Evolutionary conservation across 371 early-diverging fungal species (phyloP), one percentile per base, ranked within the genome.

Genomic region (Dinochytrium kinnereticum): DNA sequence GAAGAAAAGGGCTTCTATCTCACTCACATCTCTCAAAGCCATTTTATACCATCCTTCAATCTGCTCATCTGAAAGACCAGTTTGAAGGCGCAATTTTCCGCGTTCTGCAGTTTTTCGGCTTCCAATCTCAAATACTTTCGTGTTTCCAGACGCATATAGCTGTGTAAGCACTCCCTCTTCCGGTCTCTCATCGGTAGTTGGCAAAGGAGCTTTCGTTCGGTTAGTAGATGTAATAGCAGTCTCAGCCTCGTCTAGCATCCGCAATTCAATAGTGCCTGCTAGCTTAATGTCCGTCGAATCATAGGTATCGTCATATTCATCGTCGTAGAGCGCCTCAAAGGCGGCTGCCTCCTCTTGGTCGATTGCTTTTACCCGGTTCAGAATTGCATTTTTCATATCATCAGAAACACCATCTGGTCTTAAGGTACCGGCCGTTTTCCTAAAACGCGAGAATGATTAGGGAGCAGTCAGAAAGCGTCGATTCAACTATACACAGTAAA

Each of bases 21-120:
- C 51, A 88, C 90, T 86, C 86, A 92, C 95, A 76, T 94, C 92
- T 67, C 94, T 85, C 34, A 82, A 81, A 73, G 94, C 88, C 95
- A 96, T 95, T 31, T 87, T 89, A 34, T 84, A 89, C 97, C 97
- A 97, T 28, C 97, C 97, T 77, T 96, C 97, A 2, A 97, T 80
- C 80, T 96, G 96, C 76, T 97, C 96, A 73, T 96, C 93, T 0
- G 89, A 86, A 90, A 94, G 86, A n/a, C 88, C 88, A 3, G 95
- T 93, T 64, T 83, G 70, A 37, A 84, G 77, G 33, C 88, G 85
- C 28, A 96, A 78, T 28, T 81, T 80, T 13, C 76, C 87, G 28
- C 97, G 84, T 59, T 85, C 84, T 2, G 84, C 75, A 3, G 89
- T 84, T 72, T 90, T 91, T 57, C 95, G 86, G 21, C 85, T 79